A percentile compares a stretch with the other conserved stretches of the same genome.
Evolutionary conservation across 352 stramenopile genomes (phyloP).

Genomic region (Thalassiosira ordinaria): DNA sequence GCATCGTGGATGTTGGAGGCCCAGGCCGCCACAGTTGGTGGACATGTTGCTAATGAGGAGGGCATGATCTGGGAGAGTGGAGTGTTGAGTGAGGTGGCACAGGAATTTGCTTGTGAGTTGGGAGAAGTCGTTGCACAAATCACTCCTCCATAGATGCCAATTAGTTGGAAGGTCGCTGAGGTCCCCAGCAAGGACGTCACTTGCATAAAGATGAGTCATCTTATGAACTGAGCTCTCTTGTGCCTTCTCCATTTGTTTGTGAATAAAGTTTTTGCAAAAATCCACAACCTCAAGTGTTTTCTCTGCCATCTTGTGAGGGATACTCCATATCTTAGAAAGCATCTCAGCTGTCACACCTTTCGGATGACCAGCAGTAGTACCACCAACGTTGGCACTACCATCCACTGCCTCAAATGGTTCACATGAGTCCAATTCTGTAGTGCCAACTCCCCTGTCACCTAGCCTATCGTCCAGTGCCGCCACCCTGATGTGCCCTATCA

Average conservation of each 20-base stretch:
- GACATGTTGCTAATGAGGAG: constrained; percentile 20
- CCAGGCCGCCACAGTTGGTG: constrained; percentile 16
- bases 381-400: not conserved
- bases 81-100: not conserved
- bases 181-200: too few species aligned
- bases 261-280: too few species aligned
- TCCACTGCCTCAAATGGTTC: not conserved
- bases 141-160: constrained; percentile 22
- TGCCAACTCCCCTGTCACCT: too few species aligned
- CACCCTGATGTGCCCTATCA: too few species aligned
- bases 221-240: not conserved
- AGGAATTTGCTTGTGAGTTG: not conserved
- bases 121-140: not conserved
- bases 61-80: constrained; percentile 8
- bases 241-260: not conserved
- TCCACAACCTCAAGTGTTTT: not conserved
- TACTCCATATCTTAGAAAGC: constrained; percentile 46
- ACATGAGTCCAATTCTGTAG: too few species aligned
- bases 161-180: constrained; percentile 6
- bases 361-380: not conserved
- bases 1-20: constrained; percentile 19
- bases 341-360: constrained; percentile 31
- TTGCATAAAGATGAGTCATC: too few species aligned
- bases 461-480: not conserved
- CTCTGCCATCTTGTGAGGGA: not conserved